Percentiles rank a stretch among this genome's conserved stretches.
Conservation (phyloP, 352 stramenopile species). For the Aphanomyces stellatus region DNA sequence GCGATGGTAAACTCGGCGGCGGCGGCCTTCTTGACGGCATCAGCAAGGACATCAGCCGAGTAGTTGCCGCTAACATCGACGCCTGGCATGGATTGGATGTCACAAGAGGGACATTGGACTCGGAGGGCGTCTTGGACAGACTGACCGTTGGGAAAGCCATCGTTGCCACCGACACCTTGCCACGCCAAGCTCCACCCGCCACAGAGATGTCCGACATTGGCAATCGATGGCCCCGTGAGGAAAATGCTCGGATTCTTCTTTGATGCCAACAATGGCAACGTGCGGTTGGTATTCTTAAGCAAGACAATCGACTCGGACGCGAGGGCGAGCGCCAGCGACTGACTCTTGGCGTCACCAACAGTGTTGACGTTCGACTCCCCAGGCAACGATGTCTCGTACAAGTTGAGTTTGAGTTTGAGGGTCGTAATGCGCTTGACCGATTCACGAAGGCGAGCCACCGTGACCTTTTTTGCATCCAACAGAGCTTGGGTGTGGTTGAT, state of each 20-base stretch:
- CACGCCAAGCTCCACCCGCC: conserved; percentile 65
- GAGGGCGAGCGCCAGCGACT: conserved; percentile 43
- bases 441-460: conserved; percentile 33
- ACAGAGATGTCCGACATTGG: conserved; percentile 66
- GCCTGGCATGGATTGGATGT: conserved; percentile 33
- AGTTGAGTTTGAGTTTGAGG: conserved; percentile 55
- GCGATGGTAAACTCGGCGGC: conserved; percentile 67
- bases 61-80: conserved; percentile 43
- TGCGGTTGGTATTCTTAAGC: conserved; percentile 51
- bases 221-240: conserved; percentile 44
- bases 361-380: conserved; percentile 29
- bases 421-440: conserved; percentile 55
- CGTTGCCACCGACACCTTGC: conserved; percentile 50
- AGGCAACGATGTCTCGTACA: conserved; percentile 61
- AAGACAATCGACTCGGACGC: conserved; percentile 71
- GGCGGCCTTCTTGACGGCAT: conserved; percentile 33
- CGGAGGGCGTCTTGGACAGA: conserved; percentile 48
- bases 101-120: neutral
- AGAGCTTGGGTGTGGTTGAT: conserved; percentile 39
- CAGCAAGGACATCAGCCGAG: conserved; percentile 28
- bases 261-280: conserved; percentile 26
- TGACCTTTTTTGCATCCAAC: conserved; percentile 19
- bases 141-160: conserved; percentile 49
- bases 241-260: conserved; percentile 36
- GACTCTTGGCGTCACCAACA: conserved; percentile 45